A percentile compares a stretch with the other conserved stretches of the same genome.
phyloP scores from a whole-genome alignment of 2,329 filamentous ascomycete species.

The Seiridium cupressi region DNA sequence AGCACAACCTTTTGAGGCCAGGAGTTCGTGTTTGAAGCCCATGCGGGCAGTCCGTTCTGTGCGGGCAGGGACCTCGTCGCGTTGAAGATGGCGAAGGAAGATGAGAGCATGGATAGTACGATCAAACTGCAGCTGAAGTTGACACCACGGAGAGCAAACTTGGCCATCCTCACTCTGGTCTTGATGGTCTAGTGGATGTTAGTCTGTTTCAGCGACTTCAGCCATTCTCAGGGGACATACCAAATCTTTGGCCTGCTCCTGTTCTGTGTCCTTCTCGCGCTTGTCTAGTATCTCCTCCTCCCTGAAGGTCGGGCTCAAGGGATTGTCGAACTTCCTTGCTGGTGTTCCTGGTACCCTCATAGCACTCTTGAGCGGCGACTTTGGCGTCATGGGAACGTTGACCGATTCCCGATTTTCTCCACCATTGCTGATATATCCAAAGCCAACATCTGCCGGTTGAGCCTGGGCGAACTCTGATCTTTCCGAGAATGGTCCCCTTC shows the following conservation, averaged over 20 bases:
- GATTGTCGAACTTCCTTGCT: constrained; percentile 69
- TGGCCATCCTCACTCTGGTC: constrained; percentile 85
- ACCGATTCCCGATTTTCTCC: constrained; percentile 50
- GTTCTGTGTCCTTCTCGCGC: constrained; percentile 76
- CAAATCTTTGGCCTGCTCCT: constrained; percentile 82
- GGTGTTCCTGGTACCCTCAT: constrained; percentile 84
- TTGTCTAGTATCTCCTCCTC: constrained; percentile 88
- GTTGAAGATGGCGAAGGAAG: constrained; percentile 92
- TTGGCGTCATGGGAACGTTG: constrained; percentile 65
- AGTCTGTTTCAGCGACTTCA: constrained; percentile 25
- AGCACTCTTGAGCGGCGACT: constrained; percentile 83
- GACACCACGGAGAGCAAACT: constrained; percentile 90
- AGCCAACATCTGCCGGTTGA: constrained; percentile 84
- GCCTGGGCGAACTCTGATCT: constrained; percentile 58
- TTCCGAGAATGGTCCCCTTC: constrained; percentile 57
- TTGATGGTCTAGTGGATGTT: constrained; percentile 74
- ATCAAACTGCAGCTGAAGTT: constrained; percentile 98
- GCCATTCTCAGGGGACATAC: constrained; percentile 54
- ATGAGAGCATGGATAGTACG: constrained; percentile 83
- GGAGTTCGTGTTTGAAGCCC: constrained; percentile 74
- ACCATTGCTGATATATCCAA: constrained; percentile 77
- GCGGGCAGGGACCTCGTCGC: constrained; percentile 72
- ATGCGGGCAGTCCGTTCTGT: constrained; percentile 79
- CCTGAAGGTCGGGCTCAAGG: constrained; percentile 85
- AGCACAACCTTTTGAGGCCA: constrained; percentile 92